Evolutionary conservation across 2,329 filamentous ascomycete genomes (phyloP).

Genomic region (Bipolaris oryzae): DNA sequence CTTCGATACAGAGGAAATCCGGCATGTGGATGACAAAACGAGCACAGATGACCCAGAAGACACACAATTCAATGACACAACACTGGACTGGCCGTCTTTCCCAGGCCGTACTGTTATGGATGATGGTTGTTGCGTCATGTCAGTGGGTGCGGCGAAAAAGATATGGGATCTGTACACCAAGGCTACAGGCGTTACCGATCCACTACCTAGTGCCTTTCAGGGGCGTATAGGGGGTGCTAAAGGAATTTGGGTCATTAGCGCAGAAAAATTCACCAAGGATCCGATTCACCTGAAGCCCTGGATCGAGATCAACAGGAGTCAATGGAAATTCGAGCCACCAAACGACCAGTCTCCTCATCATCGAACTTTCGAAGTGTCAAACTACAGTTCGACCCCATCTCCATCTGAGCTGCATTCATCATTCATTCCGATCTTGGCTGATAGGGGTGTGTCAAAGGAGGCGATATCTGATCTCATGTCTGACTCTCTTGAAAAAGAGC

Average conservation of each 20-base stretch:
- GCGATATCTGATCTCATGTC: constrained; percentile 59
- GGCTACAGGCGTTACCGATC: constrained; percentile 64
- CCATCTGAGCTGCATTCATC: constrained; percentile 68
- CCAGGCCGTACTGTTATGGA: constrained; percentile 48
- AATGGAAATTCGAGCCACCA: constrained; percentile 67
- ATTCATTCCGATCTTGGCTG: constrained; percentile 70
- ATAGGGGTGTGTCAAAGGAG: constrained; percentile 58
- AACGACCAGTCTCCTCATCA: constrained; percentile 58
- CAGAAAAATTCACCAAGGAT: constrained; percentile 52
- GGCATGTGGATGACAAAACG: constrained; percentile 33
- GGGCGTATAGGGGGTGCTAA: constrained; percentile 75
- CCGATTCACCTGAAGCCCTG: constrained; percentile 56
- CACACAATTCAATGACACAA: constrained; percentile 44
- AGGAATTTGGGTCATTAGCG: constrained; percentile 73
- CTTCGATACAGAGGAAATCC: constrained; percentile 49
- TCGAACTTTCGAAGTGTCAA: constrained; percentile 69
- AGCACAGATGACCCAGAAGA: constrained; percentile 46
- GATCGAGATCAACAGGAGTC: constrained; percentile 70
- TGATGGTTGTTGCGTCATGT: constrained; percentile 68
- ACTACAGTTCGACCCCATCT: constrained; percentile 54
- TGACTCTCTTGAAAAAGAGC: constrained; percentile 58
- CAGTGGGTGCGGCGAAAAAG: constrained; percentile 61
- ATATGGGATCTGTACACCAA: constrained; percentile 61
- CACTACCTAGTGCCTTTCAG: constrained; percentile 70
- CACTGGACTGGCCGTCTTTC: constrained; percentile 28